Evolutionary conservation across 768 basidiomycete genomes (phyloP).

Genomic region (Lactarius psammicola): DNA sequence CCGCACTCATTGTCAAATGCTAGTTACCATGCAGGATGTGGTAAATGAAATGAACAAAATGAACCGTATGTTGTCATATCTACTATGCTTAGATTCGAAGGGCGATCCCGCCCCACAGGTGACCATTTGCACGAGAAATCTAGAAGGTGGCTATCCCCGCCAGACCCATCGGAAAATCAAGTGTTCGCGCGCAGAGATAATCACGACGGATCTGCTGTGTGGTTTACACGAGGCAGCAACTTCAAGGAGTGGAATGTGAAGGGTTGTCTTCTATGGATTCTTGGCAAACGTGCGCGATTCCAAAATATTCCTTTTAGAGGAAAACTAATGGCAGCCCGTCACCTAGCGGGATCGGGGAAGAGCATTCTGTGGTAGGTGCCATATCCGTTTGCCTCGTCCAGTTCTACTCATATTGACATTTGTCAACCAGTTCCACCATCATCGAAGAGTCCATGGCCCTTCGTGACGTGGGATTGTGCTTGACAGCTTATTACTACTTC

Average conservation of each 20-base stretch:
- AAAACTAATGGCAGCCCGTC: neutral
- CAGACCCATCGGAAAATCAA: conserved; percentile 13
- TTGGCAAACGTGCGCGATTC: neutral
- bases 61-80: neutral
- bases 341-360: neutral
- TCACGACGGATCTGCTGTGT: neutral
- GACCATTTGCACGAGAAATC: neutral
- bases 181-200: neutral
- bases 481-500: conserved; percentile 6
- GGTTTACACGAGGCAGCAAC: neutral
- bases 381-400: too few relatives aligned
- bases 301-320: too few relatives aligned
- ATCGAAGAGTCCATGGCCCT: neutral
- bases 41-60: neutral
- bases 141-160: conserved; percentile 14
- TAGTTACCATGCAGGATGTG: neutral
- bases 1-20: neutral
- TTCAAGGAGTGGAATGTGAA: conserved; percentile 6
- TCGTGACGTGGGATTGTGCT: neutral
- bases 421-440: neutral
- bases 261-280: neutral
- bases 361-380: conserved; percentile 1
- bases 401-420: neutral
- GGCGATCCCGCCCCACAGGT: neutral
- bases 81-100: neutral